These are phyloP conservation scores for Parmelia sp. DNA, from an alignment of 495 filamentous ascomycete species.

Conservation along the genomic window DNA sequence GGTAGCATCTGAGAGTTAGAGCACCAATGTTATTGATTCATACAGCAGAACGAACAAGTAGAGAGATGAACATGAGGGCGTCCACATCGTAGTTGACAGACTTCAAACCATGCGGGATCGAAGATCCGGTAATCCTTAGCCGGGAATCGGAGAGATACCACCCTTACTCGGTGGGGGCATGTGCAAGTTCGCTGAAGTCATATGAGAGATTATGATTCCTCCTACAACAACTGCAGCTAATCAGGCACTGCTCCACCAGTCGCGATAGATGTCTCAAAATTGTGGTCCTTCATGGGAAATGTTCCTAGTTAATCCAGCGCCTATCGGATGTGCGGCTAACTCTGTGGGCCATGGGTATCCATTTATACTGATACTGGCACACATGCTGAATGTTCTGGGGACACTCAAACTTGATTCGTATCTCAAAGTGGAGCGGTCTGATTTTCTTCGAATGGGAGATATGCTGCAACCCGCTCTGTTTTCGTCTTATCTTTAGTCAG, in stretches of 20 bases:
- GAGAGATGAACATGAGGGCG: background rate
- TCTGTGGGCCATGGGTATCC: background rate
- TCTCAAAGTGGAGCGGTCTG: background rate
- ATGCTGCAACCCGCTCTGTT: slow-evolving; percentile 1
- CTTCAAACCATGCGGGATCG: background rate
- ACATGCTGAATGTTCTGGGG: background rate
- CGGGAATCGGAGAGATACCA: too few species aligned
- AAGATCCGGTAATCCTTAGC: too few species aligned
- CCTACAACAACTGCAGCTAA: background rate
- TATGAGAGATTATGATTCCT: background rate
- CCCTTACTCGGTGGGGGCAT: background rate
- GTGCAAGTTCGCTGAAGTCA: background rate
- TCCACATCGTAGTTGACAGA: background rate
- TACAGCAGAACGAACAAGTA: background rate
- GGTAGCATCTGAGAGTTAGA: background rate
- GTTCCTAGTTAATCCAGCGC: background rate
- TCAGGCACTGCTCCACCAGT: background rate
- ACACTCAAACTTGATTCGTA: background rate
- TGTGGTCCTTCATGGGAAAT: too few species aligned
- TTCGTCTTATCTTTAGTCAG: slow-evolving; percentile 2
- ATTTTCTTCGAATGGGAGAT: background rate
- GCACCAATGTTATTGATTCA: background rate
- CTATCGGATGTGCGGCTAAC: background rate
- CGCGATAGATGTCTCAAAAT: background rate
- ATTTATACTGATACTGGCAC: background rate